Evolutionary conservation across 768 basidiomycete species (phyloP), one percentile per base, ranked within the genome.

Genomic region (Tylopilus sp.): DNA sequence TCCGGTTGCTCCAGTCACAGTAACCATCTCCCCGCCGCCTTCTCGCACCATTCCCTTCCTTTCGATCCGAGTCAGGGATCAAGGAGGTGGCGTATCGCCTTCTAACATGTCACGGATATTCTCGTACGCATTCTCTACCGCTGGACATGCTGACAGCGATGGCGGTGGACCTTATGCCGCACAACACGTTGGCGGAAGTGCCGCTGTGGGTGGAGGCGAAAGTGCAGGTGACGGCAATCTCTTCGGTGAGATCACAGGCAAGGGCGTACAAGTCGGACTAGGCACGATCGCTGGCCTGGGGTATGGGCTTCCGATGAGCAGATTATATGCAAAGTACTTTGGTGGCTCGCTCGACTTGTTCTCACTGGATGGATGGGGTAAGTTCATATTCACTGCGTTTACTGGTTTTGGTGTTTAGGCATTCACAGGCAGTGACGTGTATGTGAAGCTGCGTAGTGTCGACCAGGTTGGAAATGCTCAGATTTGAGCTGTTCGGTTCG

Each of bases 231-330:
- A 77, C 43, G 76, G 72, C 3, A 79, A 80, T 60, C 65, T 93
- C 31, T 92, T 93, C 61, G 78, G 80, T 21, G 90, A 90, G 65
- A 89, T 93, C 22, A 84, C 88, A 3, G 80, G 82, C 0, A 85
- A 86, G 61, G 87, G 88, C 8, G 61, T 93, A 36, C 86, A 90
- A 64, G 84, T 82, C 10, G 89, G 89, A 14, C 73, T 93, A 63
- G 92, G 92, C n/a, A 91, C 90, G 4, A 88, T 95, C 52, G 92
- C 92, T 8, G 92, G 92, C 0, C 71, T 95, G 28, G 92, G 92
- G 3, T 95, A 93, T 58, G 92, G 92, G 1, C 71, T 90, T 48
- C 88, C 87, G 12, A 89, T 90, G 88, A 88, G 86, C 67, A 78
- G 77, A 52, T 66, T 89, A 44, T 88, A 89, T 61, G 83, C 86